Percentiles rank a stretch among this genome's conserved stretches.
These are phyloP conservation scores for Phaseolus lunatus DNA, from an alignment of 306 rosid species.

Conservation along the genomic window DNA sequence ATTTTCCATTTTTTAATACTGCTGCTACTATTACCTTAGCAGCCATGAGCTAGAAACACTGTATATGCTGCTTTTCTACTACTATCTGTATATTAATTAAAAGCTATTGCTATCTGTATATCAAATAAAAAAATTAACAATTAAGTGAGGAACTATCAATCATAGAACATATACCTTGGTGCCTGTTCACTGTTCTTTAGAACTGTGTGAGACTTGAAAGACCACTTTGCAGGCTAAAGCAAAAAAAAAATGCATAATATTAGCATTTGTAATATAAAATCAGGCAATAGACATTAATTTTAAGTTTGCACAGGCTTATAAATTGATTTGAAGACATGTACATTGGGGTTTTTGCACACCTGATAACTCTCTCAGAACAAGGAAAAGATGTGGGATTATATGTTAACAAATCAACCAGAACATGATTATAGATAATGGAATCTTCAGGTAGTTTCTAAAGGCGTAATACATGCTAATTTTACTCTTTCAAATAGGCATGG, in stretches of 20 bases:
- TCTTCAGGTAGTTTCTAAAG: constrained; percentile 14
- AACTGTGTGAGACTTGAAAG: constrained; percentile 82
- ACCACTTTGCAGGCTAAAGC: constrained; percentile 88
- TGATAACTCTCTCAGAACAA: constrained; percentile 24
- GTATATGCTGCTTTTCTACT: constrained; percentile 2
- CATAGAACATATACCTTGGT: constrained; percentile 67
- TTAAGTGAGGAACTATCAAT: constrained; percentile 23
- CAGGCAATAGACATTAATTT: constrained; percentile 22
- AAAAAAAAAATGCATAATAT: constrained; percentile 19
- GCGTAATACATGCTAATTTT: constrained; percentile 24
- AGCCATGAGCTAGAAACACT: constrained; percentile 19
- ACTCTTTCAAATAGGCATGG: constrained; percentile 25
- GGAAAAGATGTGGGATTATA: constrained; percentile 14
- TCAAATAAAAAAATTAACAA: constrained; percentile 1
- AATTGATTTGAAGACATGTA: background rate
- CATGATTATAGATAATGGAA: constrained; percentile 11
- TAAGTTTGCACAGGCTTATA: constrained; percentile 13
- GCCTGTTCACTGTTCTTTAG: constrained; percentile 95
- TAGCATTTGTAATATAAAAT: constrained; percentile 34
- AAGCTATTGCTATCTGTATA: background rate
- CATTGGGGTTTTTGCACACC: background rate
- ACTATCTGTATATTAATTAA: constrained; percentile 9
- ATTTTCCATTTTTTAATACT: background rate
- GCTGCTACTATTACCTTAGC: background rate
- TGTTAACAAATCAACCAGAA: constrained; percentile 41